phyloP scores from a whole-genome alignment of 2,329 filamentous ascomycete genomes.

The Xylaria sp. region DNA sequence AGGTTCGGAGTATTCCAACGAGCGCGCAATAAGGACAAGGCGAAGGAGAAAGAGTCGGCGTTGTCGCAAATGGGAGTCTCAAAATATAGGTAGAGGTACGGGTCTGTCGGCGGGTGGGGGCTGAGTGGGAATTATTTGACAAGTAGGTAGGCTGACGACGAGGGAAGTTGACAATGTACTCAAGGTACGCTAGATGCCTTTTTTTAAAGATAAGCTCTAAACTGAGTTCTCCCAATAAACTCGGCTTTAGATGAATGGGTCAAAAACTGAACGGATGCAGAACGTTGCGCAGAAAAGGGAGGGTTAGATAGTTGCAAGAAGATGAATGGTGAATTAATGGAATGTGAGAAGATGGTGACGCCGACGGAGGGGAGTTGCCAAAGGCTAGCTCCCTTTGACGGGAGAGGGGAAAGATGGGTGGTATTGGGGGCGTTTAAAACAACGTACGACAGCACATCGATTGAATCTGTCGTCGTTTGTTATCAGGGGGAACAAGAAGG shows the following conservation, averaged over 20 bases:
- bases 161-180: too few species aligned
- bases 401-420: not conserved
- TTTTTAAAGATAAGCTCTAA: too few species aligned
- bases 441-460: constrained; percentile 1
- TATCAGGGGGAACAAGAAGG: not conserved
- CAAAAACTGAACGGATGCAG: not conserved
- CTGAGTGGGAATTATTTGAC: not conserved
- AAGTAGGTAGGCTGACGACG: too few species aligned
- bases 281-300: not conserved
- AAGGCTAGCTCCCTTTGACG: not conserved
- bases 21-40: not conserved
- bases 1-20: not conserved
- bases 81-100: not conserved
- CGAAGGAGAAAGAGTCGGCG: not conserved
- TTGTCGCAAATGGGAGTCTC: not conserved
- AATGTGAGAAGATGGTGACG: not conserved
- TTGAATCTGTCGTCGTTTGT: not conserved
- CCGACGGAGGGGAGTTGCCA: not conserved
- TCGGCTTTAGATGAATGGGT: too few species aligned
- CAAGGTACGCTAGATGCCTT: too few species aligned
- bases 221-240: too few species aligned
- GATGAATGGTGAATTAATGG: not conserved
- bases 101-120: not conserved
- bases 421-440: not conserved
- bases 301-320: not conserved